Percentiles rank a stretch among this genome's conserved stretches.
Evolutionary conservation across 2,329 filamentous ascomycete genomes (phyloP).

Genomic region (Colletotrichum lentis): DNA sequence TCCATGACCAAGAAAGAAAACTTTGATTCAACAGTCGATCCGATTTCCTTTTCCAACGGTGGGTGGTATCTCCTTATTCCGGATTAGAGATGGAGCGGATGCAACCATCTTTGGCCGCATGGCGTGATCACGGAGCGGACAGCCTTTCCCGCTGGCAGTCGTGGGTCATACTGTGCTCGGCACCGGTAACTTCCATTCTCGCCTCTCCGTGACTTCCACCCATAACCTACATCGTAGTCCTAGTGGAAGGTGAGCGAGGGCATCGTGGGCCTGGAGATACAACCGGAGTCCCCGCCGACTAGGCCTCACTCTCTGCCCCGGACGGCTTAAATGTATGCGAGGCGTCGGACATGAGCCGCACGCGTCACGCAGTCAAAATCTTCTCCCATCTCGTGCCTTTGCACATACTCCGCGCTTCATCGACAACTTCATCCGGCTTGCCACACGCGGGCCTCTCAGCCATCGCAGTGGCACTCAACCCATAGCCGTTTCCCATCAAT

Average conservation of each 20-base stretch:
- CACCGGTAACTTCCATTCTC: constrained; percentile 12
- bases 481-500: not conserved
- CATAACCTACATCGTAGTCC: constrained; percentile 7
- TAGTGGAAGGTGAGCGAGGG: constrained; percentile 8
- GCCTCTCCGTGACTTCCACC: constrained; percentile 7
- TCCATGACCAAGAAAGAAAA: not conserved
- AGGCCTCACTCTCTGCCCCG: constrained; percentile 9
- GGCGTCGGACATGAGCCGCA: constrained; percentile 20
- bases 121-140: constrained; percentile 2
- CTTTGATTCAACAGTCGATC: not conserved
- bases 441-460: constrained; percentile 7
- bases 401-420: not conserved
- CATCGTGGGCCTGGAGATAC: constrained; percentile 25
- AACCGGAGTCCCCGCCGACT: constrained; percentile 3
- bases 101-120: not conserved
- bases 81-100: constrained; percentile 5
- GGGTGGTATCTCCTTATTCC: not conserved
- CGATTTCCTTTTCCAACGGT: not conserved
- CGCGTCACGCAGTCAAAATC: constrained; percentile 2
- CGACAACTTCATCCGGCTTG: not conserved
- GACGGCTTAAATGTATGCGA: constrained; percentile 8
- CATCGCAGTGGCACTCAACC: constrained; percentile 8
- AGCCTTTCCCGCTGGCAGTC: constrained; percentile 15
- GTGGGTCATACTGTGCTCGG: constrained; percentile 10
- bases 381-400: constrained; percentile 1